Conservation (phyloP, 257 asterid species). For the Fraxinus cuspidata region DNA sequence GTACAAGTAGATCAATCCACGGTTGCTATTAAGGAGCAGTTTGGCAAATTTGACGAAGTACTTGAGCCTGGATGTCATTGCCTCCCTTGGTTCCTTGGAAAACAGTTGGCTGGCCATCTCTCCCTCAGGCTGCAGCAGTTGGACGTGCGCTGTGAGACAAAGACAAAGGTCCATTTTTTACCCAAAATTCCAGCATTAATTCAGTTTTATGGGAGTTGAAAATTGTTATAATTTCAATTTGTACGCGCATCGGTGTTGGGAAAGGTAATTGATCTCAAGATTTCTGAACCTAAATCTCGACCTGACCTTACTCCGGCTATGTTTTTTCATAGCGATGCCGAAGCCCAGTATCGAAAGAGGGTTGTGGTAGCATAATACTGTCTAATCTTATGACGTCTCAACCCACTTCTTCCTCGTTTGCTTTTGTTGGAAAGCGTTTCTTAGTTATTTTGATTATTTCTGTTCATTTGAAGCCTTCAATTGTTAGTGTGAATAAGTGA, state of each 20-base stretch:
- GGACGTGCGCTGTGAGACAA: constrained; percentile 33
- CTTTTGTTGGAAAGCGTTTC: neutral
- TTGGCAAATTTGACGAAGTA: constrained; percentile 32
- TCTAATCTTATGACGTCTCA: neutral
- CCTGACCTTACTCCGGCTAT: neutral
- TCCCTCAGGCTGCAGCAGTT: constrained; percentile 31
- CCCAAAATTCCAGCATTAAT: neutral
- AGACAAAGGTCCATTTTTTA: constrained; percentile 26
- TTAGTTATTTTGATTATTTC: neutral
- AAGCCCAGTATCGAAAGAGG: neutral
- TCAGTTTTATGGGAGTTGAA: neutral
- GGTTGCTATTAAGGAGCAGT: constrained; percentile 31
- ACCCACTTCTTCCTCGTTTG: neutral
- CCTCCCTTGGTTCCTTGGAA: constrained; percentile 37
- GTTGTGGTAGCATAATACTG: neutral
- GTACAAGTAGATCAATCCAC: constrained; percentile 40
- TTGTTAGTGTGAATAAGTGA: neutral
- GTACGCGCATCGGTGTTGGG: neutral
- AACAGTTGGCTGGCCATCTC: constrained; percentile 25
- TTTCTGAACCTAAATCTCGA: neutral
- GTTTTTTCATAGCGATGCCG: neutral
- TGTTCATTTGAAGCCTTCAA: neutral
- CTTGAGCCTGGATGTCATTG: constrained; percentile 41
- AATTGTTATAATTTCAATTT: neutral
- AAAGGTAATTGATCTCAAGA: neutral